phyloP scores from a whole-genome alignment of 2,329 filamentous ascomycete genomes.

The Xylaria sp. region DNA sequence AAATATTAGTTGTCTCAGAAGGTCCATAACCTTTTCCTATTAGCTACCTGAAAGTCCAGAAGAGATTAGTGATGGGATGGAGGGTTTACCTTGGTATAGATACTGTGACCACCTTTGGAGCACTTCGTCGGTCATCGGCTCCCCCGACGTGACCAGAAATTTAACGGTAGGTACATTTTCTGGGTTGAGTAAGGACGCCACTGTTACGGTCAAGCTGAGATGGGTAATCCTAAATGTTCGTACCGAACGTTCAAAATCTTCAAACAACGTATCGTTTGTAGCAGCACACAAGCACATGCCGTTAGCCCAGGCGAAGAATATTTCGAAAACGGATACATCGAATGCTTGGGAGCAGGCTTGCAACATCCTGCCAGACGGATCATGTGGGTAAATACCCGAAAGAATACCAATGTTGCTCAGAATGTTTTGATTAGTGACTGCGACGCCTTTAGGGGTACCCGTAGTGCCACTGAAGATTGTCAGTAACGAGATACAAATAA shows the following conservation, averaged over 20 bases:
- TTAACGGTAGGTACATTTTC: constrained; percentile 74
- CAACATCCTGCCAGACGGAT: constrained; percentile 68
- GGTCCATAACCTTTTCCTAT: constrained; percentile 73
- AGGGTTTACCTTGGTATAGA: constrained; percentile 72
- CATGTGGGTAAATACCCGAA: constrained; percentile 71
- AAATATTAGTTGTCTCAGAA: constrained; percentile 89
- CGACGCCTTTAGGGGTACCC: constrained; percentile 81
- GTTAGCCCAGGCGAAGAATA: constrained; percentile 83
- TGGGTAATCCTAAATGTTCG: constrained; percentile 75
- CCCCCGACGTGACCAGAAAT: constrained; percentile 84
- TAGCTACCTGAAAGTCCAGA: constrained; percentile 7
- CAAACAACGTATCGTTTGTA: constrained; percentile 78
- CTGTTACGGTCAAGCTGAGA: constrained; percentile 85
- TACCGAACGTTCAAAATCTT: constrained; percentile 76
- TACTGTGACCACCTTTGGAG: constrained; percentile 74
- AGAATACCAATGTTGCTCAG: constrained; percentile 79
- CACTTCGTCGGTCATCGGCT: constrained; percentile 79
- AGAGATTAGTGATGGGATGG: neutral
- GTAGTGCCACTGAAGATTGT: constrained; percentile 72
- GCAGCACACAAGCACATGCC: constrained; percentile 84
- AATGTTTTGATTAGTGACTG: constrained; percentile 80
- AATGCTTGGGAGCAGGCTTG: constrained; percentile 89
- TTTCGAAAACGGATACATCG: constrained; percentile 90
- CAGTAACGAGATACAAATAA: neutral
- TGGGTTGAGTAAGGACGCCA: constrained; percentile 79